Base-by-base conservation (phyloP, 805 yeast genomes). In the Helenozyma baotianmanensis region DNA sequence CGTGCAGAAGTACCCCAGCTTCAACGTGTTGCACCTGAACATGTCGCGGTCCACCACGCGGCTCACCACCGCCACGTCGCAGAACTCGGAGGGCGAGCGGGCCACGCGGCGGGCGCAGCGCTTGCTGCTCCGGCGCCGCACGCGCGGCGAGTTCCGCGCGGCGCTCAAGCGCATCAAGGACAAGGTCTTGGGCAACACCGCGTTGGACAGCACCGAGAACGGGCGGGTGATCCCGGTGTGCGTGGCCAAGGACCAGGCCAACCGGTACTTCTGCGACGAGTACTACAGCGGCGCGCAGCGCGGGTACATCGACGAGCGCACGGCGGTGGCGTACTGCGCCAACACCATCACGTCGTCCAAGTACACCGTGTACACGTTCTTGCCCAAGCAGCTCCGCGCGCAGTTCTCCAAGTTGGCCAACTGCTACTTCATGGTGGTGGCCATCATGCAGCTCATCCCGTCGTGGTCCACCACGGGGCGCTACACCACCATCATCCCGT, bases 381-480 rank as follows among this genome's bases (percentile, higher is more conserved):
- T 92, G 2, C 98, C 98, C 2, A 76, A 89, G 41, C 97, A 92
- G 52, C 56, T 92, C 23, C 70, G 77, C 42, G 95, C 92, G 3
- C 98, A 92, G 58, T 90, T 92, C 51, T 86, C 95, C 15, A 90
- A 87, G 53, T 51, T 92, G 27, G 98, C 98, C 18, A 92, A 92
- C 54, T 69, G 89, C 40, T 90, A 92, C 57, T 92, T 92, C 60
- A 62, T 92, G 73, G 69, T 79, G 3, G 92, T 92, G 12, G 89
- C 97, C 2, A 82, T 92, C 40, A 66, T 92, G 67, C 98, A 92
- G 55, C 80, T 90, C 89, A 81, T 92, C 29, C 97, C 98, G 1
- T 77, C 88, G 2, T 92, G 96, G 97, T 86, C 96, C 1, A 87
- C 98, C 5, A 92, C 98, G 0, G 98, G 97, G 39, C 82, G 88